phyloP scores from a whole-genome alignment of 2,329 filamentous ascomycete genomes.

The Botrytis galanthina region DNA sequence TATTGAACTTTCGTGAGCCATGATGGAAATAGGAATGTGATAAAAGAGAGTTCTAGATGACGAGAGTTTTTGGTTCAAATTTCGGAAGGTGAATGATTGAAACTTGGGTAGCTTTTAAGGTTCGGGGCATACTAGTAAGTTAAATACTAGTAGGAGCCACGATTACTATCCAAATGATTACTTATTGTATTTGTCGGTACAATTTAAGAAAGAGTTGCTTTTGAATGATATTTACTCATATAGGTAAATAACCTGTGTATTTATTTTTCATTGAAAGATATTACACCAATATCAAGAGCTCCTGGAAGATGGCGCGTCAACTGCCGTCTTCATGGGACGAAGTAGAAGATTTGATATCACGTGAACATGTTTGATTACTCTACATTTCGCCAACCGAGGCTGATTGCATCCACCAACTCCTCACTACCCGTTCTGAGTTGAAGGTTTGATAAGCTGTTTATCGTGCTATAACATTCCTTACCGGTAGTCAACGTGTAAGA shows the following conservation, averaged over 20 bases:
- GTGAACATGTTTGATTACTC: not conserved
- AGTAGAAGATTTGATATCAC: not conserved
- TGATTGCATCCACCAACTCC: not conserved
- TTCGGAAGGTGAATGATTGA: not conserved
- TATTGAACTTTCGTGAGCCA: not conserved
- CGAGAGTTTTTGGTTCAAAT: not conserved
- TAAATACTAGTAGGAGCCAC: not conserved
- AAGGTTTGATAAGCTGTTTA: not conserved
- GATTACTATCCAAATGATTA: not conserved
- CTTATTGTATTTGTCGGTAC: not conserved
- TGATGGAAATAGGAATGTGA: not conserved
- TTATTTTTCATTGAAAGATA: not conserved
- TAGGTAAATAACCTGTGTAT: accelerated
- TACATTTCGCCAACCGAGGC: not conserved
- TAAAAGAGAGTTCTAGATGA: not conserved
- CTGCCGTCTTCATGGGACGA: not conserved
- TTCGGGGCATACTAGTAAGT: not conserved
- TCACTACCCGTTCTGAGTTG: not conserved
- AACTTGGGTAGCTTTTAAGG: not conserved
- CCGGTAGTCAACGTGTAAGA: not conserved
- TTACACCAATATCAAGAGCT: not conserved
- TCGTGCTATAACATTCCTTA: not conserved
- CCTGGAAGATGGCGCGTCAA: not conserved
- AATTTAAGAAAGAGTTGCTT: not conserved
- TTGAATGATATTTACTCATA: not conserved